Evolutionary conservation across 495 filamentous ascomycete species (phyloP).

Genomic region (Xylaria longipes): DNA sequence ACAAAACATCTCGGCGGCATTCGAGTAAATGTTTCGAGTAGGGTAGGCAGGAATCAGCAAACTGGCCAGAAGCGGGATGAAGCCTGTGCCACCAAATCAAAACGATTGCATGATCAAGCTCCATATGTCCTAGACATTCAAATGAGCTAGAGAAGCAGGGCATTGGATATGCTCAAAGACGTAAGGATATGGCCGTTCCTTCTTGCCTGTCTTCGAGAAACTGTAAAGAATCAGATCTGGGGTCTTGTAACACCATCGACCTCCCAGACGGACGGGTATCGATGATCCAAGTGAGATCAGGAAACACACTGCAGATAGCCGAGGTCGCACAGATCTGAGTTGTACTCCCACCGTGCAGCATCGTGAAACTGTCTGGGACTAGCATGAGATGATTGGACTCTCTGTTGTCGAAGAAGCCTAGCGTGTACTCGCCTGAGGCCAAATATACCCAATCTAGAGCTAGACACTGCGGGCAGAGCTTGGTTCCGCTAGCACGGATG

Average conservation of each 20-base stretch:
- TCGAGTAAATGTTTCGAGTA: slow-evolving; percentile 26
- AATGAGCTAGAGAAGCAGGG: slow-evolving; percentile 38
- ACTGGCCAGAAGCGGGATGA: slow-evolving; percentile 14
- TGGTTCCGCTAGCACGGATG: background rate
- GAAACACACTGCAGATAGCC: slow-evolving; percentile 44
- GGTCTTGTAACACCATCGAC: slow-evolving; percentile 36
- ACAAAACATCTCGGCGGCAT: slow-evolving; percentile 21
- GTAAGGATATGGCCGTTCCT: slow-evolving; percentile 28
- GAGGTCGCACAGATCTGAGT: slow-evolving; percentile 45
- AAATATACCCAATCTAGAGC: slow-evolving; percentile 2
- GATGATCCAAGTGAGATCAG: slow-evolving; percentile 43
- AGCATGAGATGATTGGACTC: slow-evolving; percentile 30
- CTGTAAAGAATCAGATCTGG: slow-evolving; percentile 39
- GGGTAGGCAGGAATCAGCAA: slow-evolving; percentile 10
- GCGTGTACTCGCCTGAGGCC: slow-evolving; percentile 15
- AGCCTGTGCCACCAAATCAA: slow-evolving; percentile 41
- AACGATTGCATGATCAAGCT: slow-evolving; percentile 41
- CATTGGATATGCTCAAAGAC: slow-evolving; percentile 26
- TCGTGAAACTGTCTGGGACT: slow-evolving; percentile 36
- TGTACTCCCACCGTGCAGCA: slow-evolving; percentile 40
- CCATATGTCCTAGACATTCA: slow-evolving; percentile 46
- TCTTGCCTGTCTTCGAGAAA: slow-evolving; percentile 30
- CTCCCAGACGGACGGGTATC: slow-evolving; percentile 42
- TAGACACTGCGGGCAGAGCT: background rate
- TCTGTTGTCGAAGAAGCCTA: slow-evolving; percentile 5